Conservation (phyloP, 2,329 filamentous ascomycete species). For the Oidium heveae region DNA sequence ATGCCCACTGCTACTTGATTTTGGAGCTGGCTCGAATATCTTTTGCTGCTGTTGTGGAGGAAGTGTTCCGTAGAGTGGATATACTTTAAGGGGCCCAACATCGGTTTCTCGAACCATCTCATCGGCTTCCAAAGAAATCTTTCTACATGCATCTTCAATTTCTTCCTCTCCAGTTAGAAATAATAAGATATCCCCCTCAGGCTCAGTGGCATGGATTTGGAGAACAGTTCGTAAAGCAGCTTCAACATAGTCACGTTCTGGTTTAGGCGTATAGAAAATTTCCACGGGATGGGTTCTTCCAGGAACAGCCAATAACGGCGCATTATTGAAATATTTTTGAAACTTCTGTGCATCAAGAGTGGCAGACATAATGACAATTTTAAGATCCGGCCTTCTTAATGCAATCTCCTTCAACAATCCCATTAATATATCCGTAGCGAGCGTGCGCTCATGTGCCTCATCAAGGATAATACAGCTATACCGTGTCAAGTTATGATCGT, state of each 20-base stretch:
- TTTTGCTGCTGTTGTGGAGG: conserved; percentile 81
- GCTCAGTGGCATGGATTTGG: conserved; percentile 84
- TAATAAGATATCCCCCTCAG: conserved; percentile 74
- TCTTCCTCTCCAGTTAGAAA: conserved; percentile 97
- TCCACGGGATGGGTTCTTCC: conserved; percentile 91
- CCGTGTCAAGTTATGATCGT: conserved; percentile 71
- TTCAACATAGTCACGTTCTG: conserved; percentile 90
- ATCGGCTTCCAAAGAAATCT: conserved; percentile 74
- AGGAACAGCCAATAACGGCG: conserved; percentile 77
- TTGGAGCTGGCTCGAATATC: conserved; percentile 79
- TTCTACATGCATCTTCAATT: conserved; percentile 86
- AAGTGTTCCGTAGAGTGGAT: conserved; percentile 81
- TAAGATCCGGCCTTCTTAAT: conserved; percentile 59
- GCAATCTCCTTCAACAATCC: conserved; percentile 83
- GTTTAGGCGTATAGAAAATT: conserved; percentile 93
- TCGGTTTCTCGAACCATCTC: conserved; percentile 81
- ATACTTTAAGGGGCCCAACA: conserved; percentile 69
- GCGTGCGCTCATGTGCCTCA: conserved; percentile 91
- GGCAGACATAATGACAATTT: conserved; percentile 97
- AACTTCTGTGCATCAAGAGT: conserved; percentile 96
- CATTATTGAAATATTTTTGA: conserved; percentile 87
- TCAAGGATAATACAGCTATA: conserved; percentile 98
- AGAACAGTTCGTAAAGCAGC: conserved; percentile 82
- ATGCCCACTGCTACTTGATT: conserved; percentile 45
- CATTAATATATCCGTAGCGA: conserved; percentile 95